Conservation (phyloP, 2,329 filamentous ascomycete genomes). For the Microdochium bolleyi region DNA sequence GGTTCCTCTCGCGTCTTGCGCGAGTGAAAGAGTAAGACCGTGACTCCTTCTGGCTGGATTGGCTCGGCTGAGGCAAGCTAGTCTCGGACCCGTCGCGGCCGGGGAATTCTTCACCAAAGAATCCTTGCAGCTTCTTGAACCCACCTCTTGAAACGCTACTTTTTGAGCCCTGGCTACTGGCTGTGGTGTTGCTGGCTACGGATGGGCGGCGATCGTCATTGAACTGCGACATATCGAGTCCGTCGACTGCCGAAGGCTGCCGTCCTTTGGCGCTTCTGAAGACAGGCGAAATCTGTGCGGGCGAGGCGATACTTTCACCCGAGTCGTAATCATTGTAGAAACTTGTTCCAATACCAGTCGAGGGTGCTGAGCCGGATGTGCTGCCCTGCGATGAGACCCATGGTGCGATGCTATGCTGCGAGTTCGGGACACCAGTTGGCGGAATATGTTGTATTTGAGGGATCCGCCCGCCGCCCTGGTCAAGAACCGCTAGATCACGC, state of each 20-base stretch:
- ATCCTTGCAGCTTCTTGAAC: constrained; percentile 78
- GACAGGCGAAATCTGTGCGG: constrained; percentile 62
- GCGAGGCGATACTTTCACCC: constrained; percentile 56
- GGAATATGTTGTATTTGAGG: constrained; percentile 53
- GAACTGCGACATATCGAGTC: constrained; percentile 35
- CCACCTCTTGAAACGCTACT: constrained; percentile 62
- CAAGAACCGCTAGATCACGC: constrained; percentile 62
- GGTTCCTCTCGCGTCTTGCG: constrained; percentile 66
- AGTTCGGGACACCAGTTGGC: constrained; percentile 45
- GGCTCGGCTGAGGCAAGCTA: constrained; percentile 42
- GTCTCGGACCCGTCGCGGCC: constrained; percentile 67
- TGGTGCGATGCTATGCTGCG: constrained; percentile 46
- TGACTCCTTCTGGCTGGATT: constrained; percentile 45
- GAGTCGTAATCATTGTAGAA: constrained; percentile 77
- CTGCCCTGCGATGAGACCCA: constrained; percentile 43
- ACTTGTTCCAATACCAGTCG: constrained; percentile 37
- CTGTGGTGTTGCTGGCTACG: constrained; percentile 75
- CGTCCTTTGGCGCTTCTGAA: constrained; percentile 42
- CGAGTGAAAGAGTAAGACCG: constrained; percentile 55
- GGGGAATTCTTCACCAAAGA: constrained; percentile 86
- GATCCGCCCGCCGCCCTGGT: constrained; percentile 47
- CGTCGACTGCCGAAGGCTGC: background rate
- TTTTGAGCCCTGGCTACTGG: constrained; percentile 79
- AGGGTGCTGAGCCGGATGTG: constrained; percentile 24
- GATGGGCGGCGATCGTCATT: constrained; percentile 77